Evolutionary conservation across 2,329 filamentous ascomycete genomes (phyloP).

Genomic region (Aspergillus sp.): DNA sequence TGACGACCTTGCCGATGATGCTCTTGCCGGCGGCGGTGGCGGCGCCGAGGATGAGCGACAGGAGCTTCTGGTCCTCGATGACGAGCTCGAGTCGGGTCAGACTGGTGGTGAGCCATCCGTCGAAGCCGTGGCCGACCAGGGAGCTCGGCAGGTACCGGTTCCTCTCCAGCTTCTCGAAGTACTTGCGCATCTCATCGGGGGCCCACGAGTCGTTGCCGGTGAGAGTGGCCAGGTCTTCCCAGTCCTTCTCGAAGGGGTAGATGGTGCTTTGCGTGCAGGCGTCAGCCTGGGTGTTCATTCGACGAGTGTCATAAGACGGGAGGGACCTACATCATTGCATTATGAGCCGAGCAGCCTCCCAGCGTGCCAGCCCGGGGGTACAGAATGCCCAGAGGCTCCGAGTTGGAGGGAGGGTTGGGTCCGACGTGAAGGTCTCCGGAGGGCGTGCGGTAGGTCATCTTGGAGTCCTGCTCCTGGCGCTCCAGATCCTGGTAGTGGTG

Average conservation of each 20-base stretch:
- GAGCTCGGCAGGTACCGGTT: constrained; percentile 50
- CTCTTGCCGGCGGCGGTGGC: constrained; percentile 52
- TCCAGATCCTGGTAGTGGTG: constrained; percentile 57
- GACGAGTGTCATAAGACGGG: not conserved
- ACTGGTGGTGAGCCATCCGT: constrained; percentile 57
- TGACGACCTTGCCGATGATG: constrained; percentile 38
- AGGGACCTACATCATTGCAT: constrained; percentile 52
- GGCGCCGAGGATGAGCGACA: constrained; percentile 53
- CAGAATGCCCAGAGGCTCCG: constrained; percentile 51
- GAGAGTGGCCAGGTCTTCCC: constrained; percentile 53
- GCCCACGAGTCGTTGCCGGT: constrained; percentile 62
- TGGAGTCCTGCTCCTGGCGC: constrained; percentile 56
- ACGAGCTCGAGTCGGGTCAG: constrained; percentile 53
- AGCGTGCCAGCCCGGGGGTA: constrained; percentile 58
- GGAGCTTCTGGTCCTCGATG: constrained; percentile 52
- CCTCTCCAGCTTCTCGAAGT: constrained; percentile 54
- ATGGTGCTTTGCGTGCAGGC: constrained; percentile 45
- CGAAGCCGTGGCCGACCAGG: constrained; percentile 53
- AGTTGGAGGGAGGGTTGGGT: constrained; percentile 49
- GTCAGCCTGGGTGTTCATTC: constrained; percentile 2
- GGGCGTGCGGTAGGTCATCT: constrained; percentile 57
- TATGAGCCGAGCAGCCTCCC: constrained; percentile 61
- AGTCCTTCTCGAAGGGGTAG: constrained; percentile 59
- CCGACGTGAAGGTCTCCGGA: constrained; percentile 57
- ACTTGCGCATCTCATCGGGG: constrained; percentile 55